Evolutionary conservation across 2,329 filamentous ascomycete genomes (phyloP).

Genomic region (Exophiala lecanii-corni): DNA sequence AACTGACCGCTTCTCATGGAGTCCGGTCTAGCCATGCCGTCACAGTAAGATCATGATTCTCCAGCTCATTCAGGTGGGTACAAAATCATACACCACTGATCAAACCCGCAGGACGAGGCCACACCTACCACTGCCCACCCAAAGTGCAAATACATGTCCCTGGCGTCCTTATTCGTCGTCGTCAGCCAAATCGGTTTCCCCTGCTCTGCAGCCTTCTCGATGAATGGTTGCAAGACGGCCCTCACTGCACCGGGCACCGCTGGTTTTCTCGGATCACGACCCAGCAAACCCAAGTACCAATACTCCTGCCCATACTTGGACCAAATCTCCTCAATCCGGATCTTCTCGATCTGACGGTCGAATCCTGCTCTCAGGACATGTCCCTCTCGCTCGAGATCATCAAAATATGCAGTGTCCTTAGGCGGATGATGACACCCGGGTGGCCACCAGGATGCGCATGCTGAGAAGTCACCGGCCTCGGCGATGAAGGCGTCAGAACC

Average conservation of each 20-base stretch:
- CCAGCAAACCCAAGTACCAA: constrained; percentile 2
- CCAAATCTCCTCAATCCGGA: not conserved
- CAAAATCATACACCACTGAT: constrained; percentile 5
- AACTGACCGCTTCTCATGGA: no score
- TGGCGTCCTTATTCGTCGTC: constrained; percentile 8
- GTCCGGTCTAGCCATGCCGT: no score
- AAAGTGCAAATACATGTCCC: constrained; percentile 13
- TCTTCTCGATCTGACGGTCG: not conserved
- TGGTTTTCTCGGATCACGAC: constrained; percentile 2
- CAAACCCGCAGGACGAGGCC: not conserved
- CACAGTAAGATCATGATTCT: no score
- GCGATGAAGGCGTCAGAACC: constrained; percentile 1
- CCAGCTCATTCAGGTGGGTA: no score
- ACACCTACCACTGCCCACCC: constrained; percentile 9
- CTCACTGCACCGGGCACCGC: constrained; percentile 11
- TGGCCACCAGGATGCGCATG: constrained; percentile 1
- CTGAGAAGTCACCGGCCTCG: constrained; percentile 4
- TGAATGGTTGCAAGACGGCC: constrained; percentile 13
- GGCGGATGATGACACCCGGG: not conserved
- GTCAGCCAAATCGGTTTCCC: constrained; percentile 12
- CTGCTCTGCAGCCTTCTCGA: constrained; percentile 7
- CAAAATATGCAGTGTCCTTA: no score
- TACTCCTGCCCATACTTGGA: constrained; percentile 2
- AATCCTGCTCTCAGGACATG: no score
- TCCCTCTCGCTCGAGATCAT: no score